These are phyloP conservation scores for Uromyces viciae-fabae DNA, from an alignment of 1,284 basidiomycete species.

Conservation along the genomic window DNA sequence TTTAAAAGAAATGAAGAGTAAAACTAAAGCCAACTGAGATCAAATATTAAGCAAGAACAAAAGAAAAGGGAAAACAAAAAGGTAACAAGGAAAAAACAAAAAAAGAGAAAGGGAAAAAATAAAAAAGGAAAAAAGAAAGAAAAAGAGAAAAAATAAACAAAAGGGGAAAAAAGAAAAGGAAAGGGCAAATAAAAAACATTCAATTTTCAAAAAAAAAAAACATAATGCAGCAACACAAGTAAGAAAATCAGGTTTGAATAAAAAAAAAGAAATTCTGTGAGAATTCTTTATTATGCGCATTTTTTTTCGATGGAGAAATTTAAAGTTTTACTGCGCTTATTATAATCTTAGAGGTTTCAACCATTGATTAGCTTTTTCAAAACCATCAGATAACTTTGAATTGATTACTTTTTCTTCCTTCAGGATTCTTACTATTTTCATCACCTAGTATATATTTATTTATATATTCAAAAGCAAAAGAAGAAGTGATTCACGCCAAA, in stretches of 20 bases:
- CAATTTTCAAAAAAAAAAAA: not conserved
- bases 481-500: too few species aligned
- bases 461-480: slow-evolving; percentile 46
- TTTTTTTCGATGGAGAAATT: too few species aligned
- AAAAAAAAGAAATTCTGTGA: too few species aligned
- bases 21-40: too few species aligned
- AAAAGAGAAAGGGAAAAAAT: not conserved
- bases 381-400: slow-evolving; percentile 81
- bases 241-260: too few species aligned
- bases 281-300: too few species aligned
- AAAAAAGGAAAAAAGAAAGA: not conserved
- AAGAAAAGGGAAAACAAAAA: not conserved
- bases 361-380: slow-evolving; percentile 90
- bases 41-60: too few species aligned
- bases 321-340: not conserved
- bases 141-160: too few species aligned
- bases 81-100: not conserved
- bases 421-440: slow-evolving; percentile 80
- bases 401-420: slow-evolving; percentile 68
- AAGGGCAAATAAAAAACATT: not conserved
- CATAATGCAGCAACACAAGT: not conserved
- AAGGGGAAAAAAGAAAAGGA: not conserved
- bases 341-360: slow-evolving; percentile 61
- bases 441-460: slow-evolving; percentile 63
- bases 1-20: too few species aligned